A percentile compares a stretch with the other conserved stretches of the same genome.
Evolutionary conservation across 441 rosid species (phyloP).

Genomic region (Macaranga tanarius): DNA sequence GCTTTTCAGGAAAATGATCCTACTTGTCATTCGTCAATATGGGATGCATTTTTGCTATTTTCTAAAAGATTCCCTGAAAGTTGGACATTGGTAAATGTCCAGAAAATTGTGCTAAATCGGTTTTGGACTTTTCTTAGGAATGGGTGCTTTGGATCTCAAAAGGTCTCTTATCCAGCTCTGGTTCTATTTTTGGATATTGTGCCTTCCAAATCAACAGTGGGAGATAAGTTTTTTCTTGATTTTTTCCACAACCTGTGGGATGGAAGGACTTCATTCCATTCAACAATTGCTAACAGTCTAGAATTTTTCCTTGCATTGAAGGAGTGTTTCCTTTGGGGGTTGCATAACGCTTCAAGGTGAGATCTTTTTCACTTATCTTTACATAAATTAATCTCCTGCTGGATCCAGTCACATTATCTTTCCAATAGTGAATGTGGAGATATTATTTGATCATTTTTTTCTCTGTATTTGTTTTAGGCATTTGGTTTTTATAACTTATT

Average conservation of each 20-base stretch:
- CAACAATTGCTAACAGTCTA: slow-evolving; percentile 46
- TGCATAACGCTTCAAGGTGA: slow-evolving; percentile 71
- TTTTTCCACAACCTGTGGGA: slow-evolving; percentile 79
- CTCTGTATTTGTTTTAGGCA: slow-evolving; percentile 7
- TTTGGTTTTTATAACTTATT: slow-evolving; percentile 20
- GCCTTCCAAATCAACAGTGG: slow-evolving; percentile 55
- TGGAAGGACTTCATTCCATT: slow-evolving; percentile 61
- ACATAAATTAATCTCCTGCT: slow-evolving; percentile 17
- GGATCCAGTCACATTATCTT: slow-evolving; percentile 11
- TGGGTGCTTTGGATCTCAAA: slow-evolving; percentile 89
- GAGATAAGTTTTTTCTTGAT: slow-evolving; percentile 68
- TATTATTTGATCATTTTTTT: not conserved
- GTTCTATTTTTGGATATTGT: slow-evolving; percentile 64
- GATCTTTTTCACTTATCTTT: slow-evolving; percentile 23
- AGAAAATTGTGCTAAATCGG: slow-evolving; percentile 59
- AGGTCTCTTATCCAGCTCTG: slow-evolving; percentile 88
- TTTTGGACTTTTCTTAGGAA: slow-evolving; percentile 79
- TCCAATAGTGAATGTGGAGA: slow-evolving; percentile 1
- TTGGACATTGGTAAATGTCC: slow-evolving; percentile 66
- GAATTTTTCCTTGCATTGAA: slow-evolving; percentile 66
- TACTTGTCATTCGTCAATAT: slow-evolving; percentile 83
- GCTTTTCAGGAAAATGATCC: slow-evolving; percentile 88
- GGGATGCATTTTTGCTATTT: slow-evolving; percentile 82
- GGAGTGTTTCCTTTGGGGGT: slow-evolving; percentile 88
- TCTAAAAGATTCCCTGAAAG: slow-evolving; percentile 76